Evolutionary conservation across 2,329 filamentous ascomycete genomes (phyloP), one percentile per base, ranked within the genome.

Genomic region (Aureobasidium sp.): DNA sequence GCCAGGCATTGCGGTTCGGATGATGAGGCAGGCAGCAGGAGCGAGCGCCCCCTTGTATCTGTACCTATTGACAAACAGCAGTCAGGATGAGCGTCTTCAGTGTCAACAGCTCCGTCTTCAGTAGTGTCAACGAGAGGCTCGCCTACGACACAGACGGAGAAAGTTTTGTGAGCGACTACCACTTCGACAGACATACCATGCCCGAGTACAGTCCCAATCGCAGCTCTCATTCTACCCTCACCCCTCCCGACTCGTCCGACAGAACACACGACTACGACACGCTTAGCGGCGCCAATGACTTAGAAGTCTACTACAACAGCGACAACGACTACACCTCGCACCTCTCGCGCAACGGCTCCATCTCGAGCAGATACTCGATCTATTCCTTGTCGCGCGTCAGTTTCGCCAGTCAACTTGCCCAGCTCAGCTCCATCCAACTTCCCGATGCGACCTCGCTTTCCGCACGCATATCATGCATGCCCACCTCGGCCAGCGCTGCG

Each of bases 361-460:
- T 83, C 9, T 80, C 81, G 27, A 83, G 91, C 13, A 82, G 91
- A 3, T 89, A 89, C 45, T 97, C 93, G 39, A 91, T 97, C 67
- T 97, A 96, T 75, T 96, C 94, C 1, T 83, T 99, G 63, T 96
- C 91, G 2, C 86, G 93, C 48, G 89, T 88, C 37, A 97, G 93
- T 7, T 96, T 99, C 73, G 90, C 91, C 65, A 95, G 90, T 69
- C 94, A 97, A 74, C 84, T 97, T 58, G 90, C 90, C 52, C 91
- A 97, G 73, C 81, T 99, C 65, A 97, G 92, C 0, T 91, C 91
- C 21, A 86, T 97, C 62, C 88, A 91, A 69, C 82, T 97, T 2
- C 94, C 94, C 1, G 88, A 96, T 72, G 90, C 93, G 57, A 86
- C 87, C 47, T 87, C 90, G 0, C 81, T 99, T 25, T 90, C 91